Base-by-base conservation (phyloP, 208 protist species). In the Phytomonas sp. region DNA sequence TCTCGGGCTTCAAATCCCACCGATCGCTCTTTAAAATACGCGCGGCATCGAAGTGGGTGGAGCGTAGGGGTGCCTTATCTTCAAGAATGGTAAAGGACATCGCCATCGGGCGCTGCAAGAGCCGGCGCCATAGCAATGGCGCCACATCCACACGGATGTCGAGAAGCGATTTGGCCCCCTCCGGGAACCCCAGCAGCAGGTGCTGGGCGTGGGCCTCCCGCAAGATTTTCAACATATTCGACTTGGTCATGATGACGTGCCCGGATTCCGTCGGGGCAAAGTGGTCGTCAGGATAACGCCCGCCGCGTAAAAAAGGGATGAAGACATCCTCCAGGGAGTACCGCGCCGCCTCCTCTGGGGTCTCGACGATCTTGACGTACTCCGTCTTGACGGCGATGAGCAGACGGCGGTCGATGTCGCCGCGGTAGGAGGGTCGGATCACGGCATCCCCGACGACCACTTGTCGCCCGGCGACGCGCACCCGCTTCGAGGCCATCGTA, bases 371-470 rank as follows among this genome's bases (percentile, higher is more conserved):
- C 81, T 81, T 89, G 4, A 96, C 74, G 70, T 94, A 79, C 66
- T 94, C 84, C 42, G 80, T 79, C 75, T 89, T 93, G n/a, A 96
- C 76, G 7, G 80, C 94, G 32, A 79, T 64, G 11, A 91, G 67
- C 65, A 80, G 74, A 23, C 84, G 79, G 0, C 77, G 81, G 10
- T 86, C 80, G 60, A 81, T 82, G 69, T 91, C 87, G 0, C 29
- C 66, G 26, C 87, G 86, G 45, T 77, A 89, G 73, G 86, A 80
- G 0, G 74, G 81, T 19, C 78, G 75, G 31, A 96, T 67, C 64
- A 94, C 87, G 23, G 90, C 40, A 74, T 96, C 91, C 29, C 91
- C 91, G 14, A 89, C 36, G 33, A 91, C 59, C 29, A 92, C 91
- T 29, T 61, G 32, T 2, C 76, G 71, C 0, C 75, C 70, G 16